Conservation (phyloP, 1,139 yeast species). For the Wickerhamomyces sp. region DNA sequence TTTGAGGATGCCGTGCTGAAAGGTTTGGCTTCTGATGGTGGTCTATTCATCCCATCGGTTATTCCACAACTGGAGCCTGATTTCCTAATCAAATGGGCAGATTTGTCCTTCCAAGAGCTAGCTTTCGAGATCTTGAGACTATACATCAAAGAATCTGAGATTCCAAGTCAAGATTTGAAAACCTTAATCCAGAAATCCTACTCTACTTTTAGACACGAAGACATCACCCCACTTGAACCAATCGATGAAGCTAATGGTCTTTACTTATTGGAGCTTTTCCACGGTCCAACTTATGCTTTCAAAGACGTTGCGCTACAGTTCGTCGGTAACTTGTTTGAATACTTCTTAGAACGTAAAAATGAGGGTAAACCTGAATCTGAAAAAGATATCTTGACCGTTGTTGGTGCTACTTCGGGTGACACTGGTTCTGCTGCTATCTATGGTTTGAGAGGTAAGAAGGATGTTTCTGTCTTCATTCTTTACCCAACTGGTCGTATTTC, state of each 20-base stretch:
- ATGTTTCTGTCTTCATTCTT: slow-evolving; percentile 89
- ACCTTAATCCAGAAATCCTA: slow-evolving; percentile 65
- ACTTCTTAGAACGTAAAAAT: slow-evolving; percentile 76
- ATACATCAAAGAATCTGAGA: slow-evolving; percentile 66
- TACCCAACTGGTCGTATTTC: slow-evolving; percentile 98
- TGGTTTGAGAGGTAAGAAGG: slow-evolving; percentile 94
- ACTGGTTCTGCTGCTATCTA: slow-evolving; percentile 99
- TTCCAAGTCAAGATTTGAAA: slow-evolving; percentile 63
- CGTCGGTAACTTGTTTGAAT: slow-evolving; percentile 94
- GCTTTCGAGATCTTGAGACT: slow-evolving; percentile 83
- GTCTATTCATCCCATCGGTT: slow-evolving; percentile 80
- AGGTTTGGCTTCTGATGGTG: slow-evolving; percentile 96
- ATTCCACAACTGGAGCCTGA: slow-evolving; percentile 66
- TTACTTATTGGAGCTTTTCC: slow-evolving; percentile 86
- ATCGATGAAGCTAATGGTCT: slow-evolving; percentile 48
- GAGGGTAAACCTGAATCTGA: slow-evolving; percentile 52
- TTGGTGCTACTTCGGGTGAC: slow-evolving; percentile 98
- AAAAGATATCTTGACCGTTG: slow-evolving; percentile 85
- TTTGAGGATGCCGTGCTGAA: slow-evolving; percentile 92
- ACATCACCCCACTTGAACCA: slow-evolving; percentile 76
- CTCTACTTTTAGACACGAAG: slow-evolving; percentile 80
- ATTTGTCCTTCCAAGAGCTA: slow-evolving; percentile 72
- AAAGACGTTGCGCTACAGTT: slow-evolving; percentile 98
- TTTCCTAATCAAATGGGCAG: slow-evolving; percentile 63
- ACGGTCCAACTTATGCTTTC: slow-evolving; percentile 98